These are phyloP conservation scores for Podospora australis DNA, from an alignment of 495 filamentous ascomycete species.

Conservation along the genomic window DNA sequence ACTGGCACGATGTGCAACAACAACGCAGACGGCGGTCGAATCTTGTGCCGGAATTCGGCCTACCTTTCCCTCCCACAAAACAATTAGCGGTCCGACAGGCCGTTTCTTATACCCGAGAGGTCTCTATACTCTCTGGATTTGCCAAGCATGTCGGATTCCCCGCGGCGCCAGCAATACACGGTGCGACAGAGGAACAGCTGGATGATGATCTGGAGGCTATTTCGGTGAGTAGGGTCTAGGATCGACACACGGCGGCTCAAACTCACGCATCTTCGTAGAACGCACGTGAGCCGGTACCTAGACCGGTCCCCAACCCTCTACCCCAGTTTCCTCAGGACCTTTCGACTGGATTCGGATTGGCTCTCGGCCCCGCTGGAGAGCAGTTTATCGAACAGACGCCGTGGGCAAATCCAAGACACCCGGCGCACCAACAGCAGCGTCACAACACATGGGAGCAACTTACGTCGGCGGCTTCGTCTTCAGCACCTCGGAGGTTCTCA, in stretches of 20 bases:
- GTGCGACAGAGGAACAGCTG: constrained; percentile 63
- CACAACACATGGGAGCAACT: constrained; percentile 30
- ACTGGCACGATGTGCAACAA: constrained; percentile 86
- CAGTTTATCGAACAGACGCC: constrained; percentile 76
- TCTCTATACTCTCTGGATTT: constrained; percentile 81
- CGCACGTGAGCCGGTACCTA: constrained; percentile 27
- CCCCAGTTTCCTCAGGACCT: constrained; percentile 22
- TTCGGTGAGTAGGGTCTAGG: constrained; percentile 57
- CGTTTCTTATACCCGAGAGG: constrained; percentile 85
- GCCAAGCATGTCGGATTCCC: constrained; percentile 94
- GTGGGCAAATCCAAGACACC: constrained; percentile 85
- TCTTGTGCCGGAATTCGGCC: constrained; percentile 70
- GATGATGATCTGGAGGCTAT: constrained; percentile 87
- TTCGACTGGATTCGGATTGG: constrained; percentile 30
- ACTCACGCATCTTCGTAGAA: constrained; percentile 26
- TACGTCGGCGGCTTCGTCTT: constrained; percentile 21
- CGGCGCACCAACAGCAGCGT: constrained; percentile 53
- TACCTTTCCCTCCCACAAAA: constrained; percentile 63
- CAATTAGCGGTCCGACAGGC: constrained; percentile 71
- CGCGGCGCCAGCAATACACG: constrained; percentile 75
- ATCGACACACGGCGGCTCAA: background rate
- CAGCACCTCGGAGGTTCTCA: constrained; percentile 25
- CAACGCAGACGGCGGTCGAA: constrained; percentile 79
- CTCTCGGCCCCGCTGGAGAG: constrained; percentile 63
- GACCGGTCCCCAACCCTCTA: constrained; percentile 8